Evolutionary conservation across 1,284 basidiomycete species (phyloP), one percentile per base, ranked within the genome.

Genomic region (Apiotrichum laibachii): DNA sequence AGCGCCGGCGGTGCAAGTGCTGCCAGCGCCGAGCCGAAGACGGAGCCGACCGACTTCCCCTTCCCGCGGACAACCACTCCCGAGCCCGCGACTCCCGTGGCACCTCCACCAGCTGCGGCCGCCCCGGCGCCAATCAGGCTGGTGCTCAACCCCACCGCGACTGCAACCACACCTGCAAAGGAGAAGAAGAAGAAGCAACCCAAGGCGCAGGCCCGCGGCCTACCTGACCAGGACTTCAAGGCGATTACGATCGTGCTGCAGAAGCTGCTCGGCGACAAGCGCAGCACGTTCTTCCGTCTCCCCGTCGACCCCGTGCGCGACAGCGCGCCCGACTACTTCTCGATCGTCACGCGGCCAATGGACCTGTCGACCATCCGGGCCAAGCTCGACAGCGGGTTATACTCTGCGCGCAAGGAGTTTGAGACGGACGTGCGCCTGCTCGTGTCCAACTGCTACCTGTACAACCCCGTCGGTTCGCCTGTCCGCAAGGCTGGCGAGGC

Each of bases 341-440:
- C 89, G 54, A 80, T 95, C 59, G 89, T 99, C 78, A 89, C 90
- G 74, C 82, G 88, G 16, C 95, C 96, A 0, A 98, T 99, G 91
- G 95, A 99, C 74, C 81, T 99, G 15, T 87, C 86, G 51, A 94
- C 92, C 0, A 90, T 96, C 80, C 82, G 83, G 21, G 89, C 89
- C 55, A 98, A 96, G 77, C 80, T 99, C 26, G 87, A 92, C 68
- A 85, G 84, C 60, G 92, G 92, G 0, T 69, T 75, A 51, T 99
- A 98, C 80, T 84, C 85, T 61, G 85, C 90, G 68, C 86, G 93
- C 22, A 86, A 88, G 70, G 88, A 83, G 21, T 95, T 98, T 73
- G 87, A 88, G 68, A 81, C 83, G 19, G 95, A 99, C 75, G 89
- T 99, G 74, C 86, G 84, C 59, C 84, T 97, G 51, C 90, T 99